phyloP scores from a whole-genome alignment of 164 flowering plant species.

The Umbilicus rupestris region DNA sequence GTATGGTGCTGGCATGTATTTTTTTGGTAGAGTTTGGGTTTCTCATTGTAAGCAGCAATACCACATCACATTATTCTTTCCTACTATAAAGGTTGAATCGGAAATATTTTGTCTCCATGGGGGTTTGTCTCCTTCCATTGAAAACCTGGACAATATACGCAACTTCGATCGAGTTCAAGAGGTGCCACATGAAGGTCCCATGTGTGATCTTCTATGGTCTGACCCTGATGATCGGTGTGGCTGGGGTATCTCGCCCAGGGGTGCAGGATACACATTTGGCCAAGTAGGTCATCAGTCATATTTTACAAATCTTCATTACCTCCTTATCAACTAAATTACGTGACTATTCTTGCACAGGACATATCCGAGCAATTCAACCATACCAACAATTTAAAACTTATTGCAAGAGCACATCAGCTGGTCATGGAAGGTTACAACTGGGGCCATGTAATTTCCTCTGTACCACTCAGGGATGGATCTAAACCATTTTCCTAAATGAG shows the following conservation, averaged over 20 bases:
- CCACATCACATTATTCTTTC: background rate
- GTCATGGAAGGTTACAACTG: conserved; percentile 99
- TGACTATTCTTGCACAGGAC: conserved; percentile 42
- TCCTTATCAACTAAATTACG: background rate
- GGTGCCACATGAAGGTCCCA: conserved; percentile 94
- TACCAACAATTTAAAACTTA: conserved; percentile 80
- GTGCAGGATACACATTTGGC: no score
- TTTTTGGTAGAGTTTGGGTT: background rate
- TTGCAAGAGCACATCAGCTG: conserved; percentile 96
- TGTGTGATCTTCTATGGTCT: conserved; percentile 97
- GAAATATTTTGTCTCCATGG: conserved; percentile 97
- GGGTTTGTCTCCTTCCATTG: conserved; percentile 92
- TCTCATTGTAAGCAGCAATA: background rate
- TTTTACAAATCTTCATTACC: background rate
- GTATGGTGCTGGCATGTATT: conserved; percentile 26
- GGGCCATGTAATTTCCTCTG: conserved; percentile 62
- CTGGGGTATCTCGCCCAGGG: conserved; percentile 97
- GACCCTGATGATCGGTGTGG: conserved; percentile 99
- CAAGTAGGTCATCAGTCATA: conserved; percentile 35
- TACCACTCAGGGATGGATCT: no score
- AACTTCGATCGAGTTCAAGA: conserved; percentile 97
- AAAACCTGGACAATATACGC: conserved; percentile 79
- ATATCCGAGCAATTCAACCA: conserved; percentile 97
- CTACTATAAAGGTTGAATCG: conserved; percentile 66
- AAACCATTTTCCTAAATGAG: no score